Evolutionary conservation across 2,329 filamentous ascomycete genomes (phyloP).

Genomic region (Colletotrichum tabaci): DNA sequence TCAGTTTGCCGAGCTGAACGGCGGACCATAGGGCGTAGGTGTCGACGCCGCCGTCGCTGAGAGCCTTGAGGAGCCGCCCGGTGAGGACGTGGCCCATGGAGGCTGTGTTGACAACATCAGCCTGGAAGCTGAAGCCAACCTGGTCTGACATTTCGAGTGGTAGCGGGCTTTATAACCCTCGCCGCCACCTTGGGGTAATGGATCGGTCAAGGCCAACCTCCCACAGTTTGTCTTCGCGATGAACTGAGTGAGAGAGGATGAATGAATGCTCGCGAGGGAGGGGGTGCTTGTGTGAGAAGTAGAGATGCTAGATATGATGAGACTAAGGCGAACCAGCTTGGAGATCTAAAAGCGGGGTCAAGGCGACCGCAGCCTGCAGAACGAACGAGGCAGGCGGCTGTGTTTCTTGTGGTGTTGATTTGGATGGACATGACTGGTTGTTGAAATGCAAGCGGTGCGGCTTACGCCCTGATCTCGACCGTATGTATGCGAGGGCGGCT

Average conservation of each 20-base stretch:
- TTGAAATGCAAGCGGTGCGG: too few species aligned
- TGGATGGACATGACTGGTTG: too few species aligned
- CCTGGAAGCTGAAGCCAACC: constrained; percentile 22
- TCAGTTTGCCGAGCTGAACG: background rate
- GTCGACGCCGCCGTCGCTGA: constrained; percentile 22
- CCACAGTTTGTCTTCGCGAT: too few species aligned
- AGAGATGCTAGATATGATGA: background rate
- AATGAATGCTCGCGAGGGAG: too few species aligned
- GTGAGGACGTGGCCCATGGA: constrained; percentile 15
- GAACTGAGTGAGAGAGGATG: too few species aligned
- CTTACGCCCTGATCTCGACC: too few species aligned
- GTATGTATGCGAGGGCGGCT: too few species aligned
- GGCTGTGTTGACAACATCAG: constrained; percentile 6
- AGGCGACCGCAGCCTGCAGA: too few species aligned
- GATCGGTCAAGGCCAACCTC: too few species aligned
- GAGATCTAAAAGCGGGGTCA: background rate
- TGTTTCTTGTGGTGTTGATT: too few species aligned
- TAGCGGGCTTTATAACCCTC: background rate
- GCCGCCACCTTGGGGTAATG: rapidly evolving
- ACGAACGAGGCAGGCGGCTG: background rate
- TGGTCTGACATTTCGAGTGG: background rate
- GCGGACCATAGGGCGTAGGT: background rate
- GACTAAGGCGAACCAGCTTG: background rate
- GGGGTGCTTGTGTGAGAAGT: too few species aligned
- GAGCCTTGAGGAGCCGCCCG: background rate